Base-by-base conservation (phyloP, 2,329 filamentous ascomycete genomes). In the Neopestalotiopsis clavispora region DNA sequence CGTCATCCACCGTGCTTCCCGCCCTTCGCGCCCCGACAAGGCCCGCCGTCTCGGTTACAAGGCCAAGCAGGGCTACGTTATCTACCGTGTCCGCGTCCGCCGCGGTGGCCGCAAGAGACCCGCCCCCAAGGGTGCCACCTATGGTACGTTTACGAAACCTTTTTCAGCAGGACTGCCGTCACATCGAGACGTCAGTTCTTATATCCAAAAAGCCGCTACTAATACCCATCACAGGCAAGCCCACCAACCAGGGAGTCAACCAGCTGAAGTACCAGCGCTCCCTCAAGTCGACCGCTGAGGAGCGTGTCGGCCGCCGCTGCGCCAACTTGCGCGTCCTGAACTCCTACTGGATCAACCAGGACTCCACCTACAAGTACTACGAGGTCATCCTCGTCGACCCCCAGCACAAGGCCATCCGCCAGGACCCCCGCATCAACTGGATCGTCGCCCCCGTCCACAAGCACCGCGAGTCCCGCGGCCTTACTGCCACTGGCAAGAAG, bases 331-430 rank as follows among this genome's bases (percentile, higher is more conserved):
- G 96, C 83, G 96, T 99, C 82, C 93, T 99, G 82, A 99, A 99
- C 93, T 98, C 95, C 74, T 99, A 99, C 95, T 99, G 97, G 97
- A 94, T 99, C 90, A 99, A 99, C 93, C 94, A 98, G 91, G 96
- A 99, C 90, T 98, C 95, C 72, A 99, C 96, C 87, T 99, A 98
- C 94, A 99, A 99, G 91, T 99, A 99, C 93, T 99, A 91, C 90
- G 96, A 99, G 89, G 92, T 98, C 86, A 98, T 99, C 89, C 94
- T 98, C 82, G 95, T 99, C 83, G 96, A 99, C 89, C 96, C 96
- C 84, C 93, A 97, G 89, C 96, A 99, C 94, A 98, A 98, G 91
- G 96, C 96, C 82, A 99, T 99, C 90, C 96, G 96, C 86, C 94
- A 93, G 83, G 96, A 99, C 85, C 89, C 96, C 81, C 95, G 96